phyloP scores from a whole-genome alignment of 2,329 filamentous ascomycete genomes.

The Hypocreales sp. region DNA sequence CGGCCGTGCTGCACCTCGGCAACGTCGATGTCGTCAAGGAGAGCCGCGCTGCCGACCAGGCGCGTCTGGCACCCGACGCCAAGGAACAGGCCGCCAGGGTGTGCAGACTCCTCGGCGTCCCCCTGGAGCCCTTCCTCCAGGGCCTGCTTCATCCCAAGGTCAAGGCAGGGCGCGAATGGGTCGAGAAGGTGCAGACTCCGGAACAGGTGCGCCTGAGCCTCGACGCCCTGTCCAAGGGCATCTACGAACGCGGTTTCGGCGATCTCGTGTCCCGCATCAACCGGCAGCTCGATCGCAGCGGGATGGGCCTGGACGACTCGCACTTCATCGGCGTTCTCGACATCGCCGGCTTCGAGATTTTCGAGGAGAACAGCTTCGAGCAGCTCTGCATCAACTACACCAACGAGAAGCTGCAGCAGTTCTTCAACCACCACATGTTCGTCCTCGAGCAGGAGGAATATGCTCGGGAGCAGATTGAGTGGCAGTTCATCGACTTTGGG shows the following conservation, averaged over 20 bases:
- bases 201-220: slow-evolving; percentile 86
- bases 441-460: slow-evolving; percentile 98
- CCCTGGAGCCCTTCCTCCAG: slow-evolving; percentile 70
- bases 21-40: slow-evolving; percentile 86
- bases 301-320: slow-evolving; percentile 71
- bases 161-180: slow-evolving; percentile 93
- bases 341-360: slow-evolving; percentile 98
- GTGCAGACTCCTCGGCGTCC: slow-evolving; percentile 72
- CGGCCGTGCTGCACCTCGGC: slow-evolving; percentile 82
- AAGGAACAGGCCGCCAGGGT: slow-evolving; percentile 62
- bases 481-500: slow-evolving; percentile 99
- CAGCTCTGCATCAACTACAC: slow-evolving; percentile 99
- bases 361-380: slow-evolving; percentile 96
- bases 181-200: slow-evolving; percentile 94
- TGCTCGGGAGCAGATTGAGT: slow-evolving; percentile 92
- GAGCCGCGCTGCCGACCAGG: slow-evolving; percentile 81
- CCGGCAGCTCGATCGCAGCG: slow-evolving; percentile 72
- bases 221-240: slow-evolving; percentile 87
- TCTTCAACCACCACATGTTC: slow-evolving; percentile 99
- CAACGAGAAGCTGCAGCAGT: slow-evolving; percentile 97
- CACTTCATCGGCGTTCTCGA: slow-evolving; percentile 96
- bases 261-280: slow-evolving; percentile 89
- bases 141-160: slow-evolving; percentile 84
- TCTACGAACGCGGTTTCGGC: slow-evolving; percentile 92
- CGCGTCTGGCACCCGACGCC: slow-evolving; percentile 61